Evolutionary conservation across 208 protist genomes (phyloP).

Genomic region (Acanthamoeba royreba): DNA sequence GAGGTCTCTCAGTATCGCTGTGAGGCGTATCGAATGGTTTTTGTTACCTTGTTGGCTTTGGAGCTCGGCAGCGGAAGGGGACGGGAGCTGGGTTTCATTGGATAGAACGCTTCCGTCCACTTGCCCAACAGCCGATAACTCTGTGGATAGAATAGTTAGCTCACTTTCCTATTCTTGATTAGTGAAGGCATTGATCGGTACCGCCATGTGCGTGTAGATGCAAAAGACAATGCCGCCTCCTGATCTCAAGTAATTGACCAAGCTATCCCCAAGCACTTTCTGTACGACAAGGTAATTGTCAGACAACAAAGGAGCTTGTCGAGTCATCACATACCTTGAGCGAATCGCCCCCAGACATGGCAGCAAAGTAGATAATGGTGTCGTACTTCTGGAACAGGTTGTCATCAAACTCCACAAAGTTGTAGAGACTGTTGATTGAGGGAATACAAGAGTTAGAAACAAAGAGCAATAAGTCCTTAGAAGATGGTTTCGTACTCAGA

Average conservation of each 20-base stretch:
- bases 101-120: neutral
- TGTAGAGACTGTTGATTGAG: neutral
- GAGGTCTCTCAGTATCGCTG: neutral
- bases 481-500: too few relatives aligned
- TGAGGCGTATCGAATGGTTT: neutral
- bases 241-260: neutral
- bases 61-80: neutral
- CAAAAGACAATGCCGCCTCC: neutral
- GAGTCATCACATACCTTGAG: neutral
- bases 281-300: neutral
- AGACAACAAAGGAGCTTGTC: neutral
- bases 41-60: neutral
- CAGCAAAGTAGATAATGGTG: neutral
- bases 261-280: neutral
- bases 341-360: neutral
- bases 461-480: too few relatives aligned
- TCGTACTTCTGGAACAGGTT: conserved; percentile 6
- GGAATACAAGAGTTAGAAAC: too few relatives aligned
- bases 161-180: too few relatives aligned
- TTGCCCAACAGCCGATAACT: conserved; percentile 2
- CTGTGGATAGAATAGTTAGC: neutral
- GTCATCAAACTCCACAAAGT: neutral
- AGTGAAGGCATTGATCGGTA: too few relatives aligned
- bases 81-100: neutral
- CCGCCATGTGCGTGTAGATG: conserved; percentile 23